phyloP scores from a whole-genome alignment of 768 basidiomycete genomes.

The Cystobasidiopsis lactophilus region DNA sequence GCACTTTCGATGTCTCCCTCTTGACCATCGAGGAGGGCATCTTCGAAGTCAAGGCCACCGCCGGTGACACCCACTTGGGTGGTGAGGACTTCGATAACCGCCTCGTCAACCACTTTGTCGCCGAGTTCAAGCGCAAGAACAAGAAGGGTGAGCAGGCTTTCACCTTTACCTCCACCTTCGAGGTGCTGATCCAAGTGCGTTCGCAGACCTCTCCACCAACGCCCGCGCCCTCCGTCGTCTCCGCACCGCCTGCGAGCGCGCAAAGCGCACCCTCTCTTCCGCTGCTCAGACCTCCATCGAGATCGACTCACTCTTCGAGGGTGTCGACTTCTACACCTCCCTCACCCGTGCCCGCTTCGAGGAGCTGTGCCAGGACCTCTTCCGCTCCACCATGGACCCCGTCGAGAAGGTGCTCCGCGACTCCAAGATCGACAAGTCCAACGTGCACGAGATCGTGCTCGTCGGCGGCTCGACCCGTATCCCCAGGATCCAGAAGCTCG shows the following conservation, averaged over 20 bases:
- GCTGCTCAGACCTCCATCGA: conserved; percentile 91
- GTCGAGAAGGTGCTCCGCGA: conserved; percentile 97
- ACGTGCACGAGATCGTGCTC: conserved; percentile 89
- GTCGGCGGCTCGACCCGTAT: conserved; percentile 98
- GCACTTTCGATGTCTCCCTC: conserved; percentile 94
- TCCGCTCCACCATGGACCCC: conserved; percentile 78
- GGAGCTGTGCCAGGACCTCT: conserved; percentile 82
- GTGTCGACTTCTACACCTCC: conserved; percentile 94
- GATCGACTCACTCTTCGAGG: conserved; percentile 93
- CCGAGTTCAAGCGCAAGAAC: conserved; percentile 93
- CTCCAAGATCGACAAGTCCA: conserved; percentile 89
- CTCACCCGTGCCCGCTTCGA: conserved; percentile 96
- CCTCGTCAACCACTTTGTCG: conserved; percentile 86
- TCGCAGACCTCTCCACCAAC: conserved; percentile 59
- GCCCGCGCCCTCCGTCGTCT: conserved; percentile 90
- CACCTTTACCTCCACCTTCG: background rate
- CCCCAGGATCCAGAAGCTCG: conserved; percentile 87
- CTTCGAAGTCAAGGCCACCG: conserved; percentile 94
- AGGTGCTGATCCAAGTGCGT: background rate
- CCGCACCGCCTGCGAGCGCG: conserved; percentile 92
- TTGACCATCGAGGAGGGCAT: conserved; percentile 92
- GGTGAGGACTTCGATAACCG: conserved; percentile 98
- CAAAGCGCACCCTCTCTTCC: conserved; percentile 92
- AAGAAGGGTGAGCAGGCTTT: conserved; percentile 47
- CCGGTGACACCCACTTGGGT: conserved; percentile 93